Evolutionary conservation across 495 filamentous ascomycete genomes (phyloP).

Genomic region (Penicillium riverlandense): DNA sequence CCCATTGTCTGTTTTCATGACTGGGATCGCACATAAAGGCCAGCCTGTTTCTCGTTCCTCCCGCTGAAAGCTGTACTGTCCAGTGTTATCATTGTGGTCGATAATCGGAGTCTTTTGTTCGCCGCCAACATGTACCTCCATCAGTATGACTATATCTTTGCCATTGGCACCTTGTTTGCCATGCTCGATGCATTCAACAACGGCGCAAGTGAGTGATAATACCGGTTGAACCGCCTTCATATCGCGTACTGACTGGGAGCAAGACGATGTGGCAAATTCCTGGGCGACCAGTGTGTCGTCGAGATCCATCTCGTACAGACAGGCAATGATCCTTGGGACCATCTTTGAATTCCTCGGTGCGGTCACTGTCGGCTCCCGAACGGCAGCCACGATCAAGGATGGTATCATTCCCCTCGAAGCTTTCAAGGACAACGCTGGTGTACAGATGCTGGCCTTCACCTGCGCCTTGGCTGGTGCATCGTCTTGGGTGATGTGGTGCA

Average conservation of each 20-base stretch:
- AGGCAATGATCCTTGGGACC: slow-evolving; percentile 61
- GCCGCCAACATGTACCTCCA: slow-evolving; percentile 43
- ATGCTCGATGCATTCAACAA: slow-evolving; percentile 68
- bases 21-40: too few species aligned
- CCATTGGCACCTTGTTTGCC: slow-evolving; percentile 70
- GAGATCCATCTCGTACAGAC: slow-evolving; percentile 55
- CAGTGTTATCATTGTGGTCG: too few species aligned
- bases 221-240: not conserved
- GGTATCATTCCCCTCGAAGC: slow-evolving; percentile 45
- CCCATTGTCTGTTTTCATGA: too few species aligned
- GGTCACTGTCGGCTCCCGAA: slow-evolving; percentile 52
- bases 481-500: slow-evolving; percentile 57
- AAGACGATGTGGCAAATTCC: slow-evolving; percentile 71
- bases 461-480: slow-evolving; percentile 49
- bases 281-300: slow-evolving; percentile 67
- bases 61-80: too few species aligned
- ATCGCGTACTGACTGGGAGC: not conserved
- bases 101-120: not conserved
- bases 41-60: too few species aligned
- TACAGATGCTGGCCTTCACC: slow-evolving; percentile 56
- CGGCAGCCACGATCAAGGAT: slow-evolving; percentile 53
- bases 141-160: slow-evolving; percentile 65
- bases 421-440: slow-evolving; percentile 45
- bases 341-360: slow-evolving; percentile 58
- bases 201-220: slow-evolving; percentile 47